Evolutionary conservation across 768 basidiomycete species (phyloP), one percentile per base, ranked within the genome.

Genomic region (Tephrocybe sp.): DNA sequence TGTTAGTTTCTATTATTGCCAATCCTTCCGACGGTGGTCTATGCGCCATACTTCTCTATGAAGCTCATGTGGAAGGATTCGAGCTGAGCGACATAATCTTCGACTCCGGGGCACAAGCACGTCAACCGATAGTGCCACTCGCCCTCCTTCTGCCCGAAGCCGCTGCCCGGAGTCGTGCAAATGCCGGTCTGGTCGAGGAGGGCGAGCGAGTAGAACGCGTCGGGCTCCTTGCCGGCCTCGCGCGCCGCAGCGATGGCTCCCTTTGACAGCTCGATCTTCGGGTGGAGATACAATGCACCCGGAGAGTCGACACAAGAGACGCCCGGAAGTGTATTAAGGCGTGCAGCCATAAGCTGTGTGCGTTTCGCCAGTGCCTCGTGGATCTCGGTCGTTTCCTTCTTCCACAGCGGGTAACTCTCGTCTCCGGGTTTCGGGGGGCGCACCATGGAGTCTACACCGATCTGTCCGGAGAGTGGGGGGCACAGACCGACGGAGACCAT

Each of bases 361-460:
- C 93, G 86, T 38, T 76, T 65, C 1, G 83, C 82, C 43, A 96
- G 81, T 41, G 83, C 88, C 21, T 76, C 73, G 64, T 93, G 91
- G 60, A 88, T 97, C 3, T 77, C 68, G 41, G 85, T 79, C 15
- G 91, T 94, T 73, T 99, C 96, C 63, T 83, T 65, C 66, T 88
- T 80, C 87, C 88, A 99, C 14, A 86, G 78, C 34, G 68, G 65
- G 69, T 93, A 93, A 52, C 86, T 90, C 60, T 82, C 78, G 1
- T 86, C 80, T 15, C 90, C 92, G 12, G 75, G 67, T 57, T 80
- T 79, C 1, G 96, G 96, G 17, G 96, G 93, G 23, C 91, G 82
- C n/a, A 98, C 88, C 79, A 97, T 84, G 56, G 84, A 84, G 68
- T 98, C 96, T 15, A 99, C 89, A 34, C 91, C 93, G 64, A 99